These are phyloP conservation scores for Sugiyamaella neomexicana DNA, from an alignment of 1,139 yeast genomes.

Conservation along the genomic window DNA sequence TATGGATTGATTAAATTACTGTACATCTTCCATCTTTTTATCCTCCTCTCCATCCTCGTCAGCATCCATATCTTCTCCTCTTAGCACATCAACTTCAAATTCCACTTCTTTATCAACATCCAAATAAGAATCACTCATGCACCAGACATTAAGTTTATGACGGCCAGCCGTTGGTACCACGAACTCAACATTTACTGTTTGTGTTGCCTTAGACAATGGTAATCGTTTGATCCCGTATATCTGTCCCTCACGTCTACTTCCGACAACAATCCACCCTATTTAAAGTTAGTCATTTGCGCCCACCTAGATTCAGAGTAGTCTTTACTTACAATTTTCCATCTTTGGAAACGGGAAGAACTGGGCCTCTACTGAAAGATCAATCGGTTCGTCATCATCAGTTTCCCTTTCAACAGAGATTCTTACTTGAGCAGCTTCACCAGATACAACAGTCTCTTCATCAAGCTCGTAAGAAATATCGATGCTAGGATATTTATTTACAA, in stretches of 20 bases:
- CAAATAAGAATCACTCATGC: conserved; percentile 84
- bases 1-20: not conserved
- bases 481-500: conserved; percentile 88
- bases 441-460: conserved; percentile 45
- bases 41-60: conserved; percentile 3
- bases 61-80: conserved; percentile 25
- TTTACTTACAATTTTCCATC: conserved; percentile 49
- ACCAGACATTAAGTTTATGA: conserved; percentile 70
- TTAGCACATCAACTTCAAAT: conserved; percentile 50
- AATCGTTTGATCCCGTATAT: conserved; percentile 75
- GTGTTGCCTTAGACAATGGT: conserved; percentile 53
- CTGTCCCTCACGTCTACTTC: conserved; percentile 60
- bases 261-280: conserved; percentile 73
- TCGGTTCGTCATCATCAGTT: conserved; percentile 63
- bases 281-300: not conserved
- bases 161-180: conserved; percentile 61
- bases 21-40: not conserved
- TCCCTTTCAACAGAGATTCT: conserved; percentile 57
- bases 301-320: conserved; percentile 1
- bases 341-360: conserved; percentile 58
- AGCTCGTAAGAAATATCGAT: conserved; percentile 61
- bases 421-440: conserved; percentile 51
- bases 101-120: conserved; percentile 85
- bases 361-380: conserved; percentile 54
- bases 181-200: conserved; percentile 55